Conservation (phyloP, 2,329 filamentous ascomycete genomes). For the Phaeosphaeriaceae sp. region DNA sequence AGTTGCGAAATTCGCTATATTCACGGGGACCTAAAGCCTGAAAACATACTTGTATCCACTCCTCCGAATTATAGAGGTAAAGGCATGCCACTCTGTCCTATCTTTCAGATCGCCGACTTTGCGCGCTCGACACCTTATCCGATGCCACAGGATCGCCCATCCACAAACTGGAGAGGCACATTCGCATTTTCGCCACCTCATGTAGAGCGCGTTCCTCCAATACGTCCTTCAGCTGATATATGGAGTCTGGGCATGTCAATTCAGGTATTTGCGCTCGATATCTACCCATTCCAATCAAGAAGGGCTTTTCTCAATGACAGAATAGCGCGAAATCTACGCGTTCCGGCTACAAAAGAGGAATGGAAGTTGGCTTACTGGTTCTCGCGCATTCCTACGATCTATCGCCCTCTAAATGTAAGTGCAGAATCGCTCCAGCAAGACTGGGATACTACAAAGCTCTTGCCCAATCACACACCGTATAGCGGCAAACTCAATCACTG, state of each 20-base stretch:
- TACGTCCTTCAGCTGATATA: constrained; percentile 25
- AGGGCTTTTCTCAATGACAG: constrained; percentile 10
- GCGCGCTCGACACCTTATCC: constrained; percentile 14
- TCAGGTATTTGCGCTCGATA: constrained; percentile 23
- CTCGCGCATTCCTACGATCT: background rate
- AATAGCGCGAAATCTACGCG: background rate
- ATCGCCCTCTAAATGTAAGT: constrained; percentile 23
- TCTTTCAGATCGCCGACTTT: constrained; percentile 35
- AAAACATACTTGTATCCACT: constrained; percentile 79
- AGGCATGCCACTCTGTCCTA: constrained; percentile 19
- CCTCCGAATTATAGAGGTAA: constrained; percentile 2
- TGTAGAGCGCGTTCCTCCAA: constrained; percentile 5
- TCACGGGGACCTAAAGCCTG: constrained; percentile 90
- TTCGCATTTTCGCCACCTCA: constrained; percentile 27
- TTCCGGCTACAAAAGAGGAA: background rate
- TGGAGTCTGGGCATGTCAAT: constrained; percentile 31
- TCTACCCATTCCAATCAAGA: constrained; percentile 12
- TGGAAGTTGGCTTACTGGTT: constrained; percentile 4
- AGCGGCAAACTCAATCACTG: constrained; percentile 15
- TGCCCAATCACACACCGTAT: constrained; percentile 9
- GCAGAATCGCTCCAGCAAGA: constrained; percentile 3
- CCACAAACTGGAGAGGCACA: constrained; percentile 17
- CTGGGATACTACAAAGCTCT: background rate
- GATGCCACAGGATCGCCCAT: background rate
- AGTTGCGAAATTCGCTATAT: constrained; percentile 56